Base-by-base conservation (phyloP, 179 eudicot genomes). In the Sideroxylon spinosum region DNA sequence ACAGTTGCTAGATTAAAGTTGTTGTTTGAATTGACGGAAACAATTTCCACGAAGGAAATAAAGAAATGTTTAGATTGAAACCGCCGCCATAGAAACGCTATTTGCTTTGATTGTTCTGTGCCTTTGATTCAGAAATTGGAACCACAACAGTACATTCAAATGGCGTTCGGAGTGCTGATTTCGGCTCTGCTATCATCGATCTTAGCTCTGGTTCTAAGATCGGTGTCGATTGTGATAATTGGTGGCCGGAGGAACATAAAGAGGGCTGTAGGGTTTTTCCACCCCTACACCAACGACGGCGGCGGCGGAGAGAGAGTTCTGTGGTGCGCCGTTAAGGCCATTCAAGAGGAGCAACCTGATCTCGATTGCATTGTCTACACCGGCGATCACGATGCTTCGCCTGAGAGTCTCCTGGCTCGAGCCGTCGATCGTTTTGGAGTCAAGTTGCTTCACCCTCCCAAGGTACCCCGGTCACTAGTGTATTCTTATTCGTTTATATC, bases 231-330 rank as follows among this genome's bases (percentile, higher is more conserved):
- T 16, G 59, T 62, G 53, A 14, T 75, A 10, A 50, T 87, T 50
- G 53, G 53, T 0, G 79, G 80, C 9, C 90, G 89, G 20, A 79
- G 79, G 67, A 87, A 66, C 78, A 82, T 76, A 59, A 84, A 86
- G 56, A 89, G 75, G 6, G 90, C 97, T 9, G 86, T 89, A 4
- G 98, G 86, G n/a, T 93, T 95, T 81, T 95, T 95, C 80, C 98
- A 95, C 69, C 99, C 98, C 0, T 93, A 89, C 90, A 93, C 99
- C 29, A 93, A 93, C 78, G 98, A 92, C 79, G 99, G 97, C 46
- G 99, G 98, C 23, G 99, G 99, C 57, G 99, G 98, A 66, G 99
- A 95, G 82, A 86, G 99, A 83, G 98, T 95, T 65, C 82, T 95
- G 10, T 95, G 99, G 99, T 93, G 99, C 66, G 97, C 99, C 44